Conservation (phyloP, 306 rosid species). For the Psophocarpus tetragonolobus region DNA sequence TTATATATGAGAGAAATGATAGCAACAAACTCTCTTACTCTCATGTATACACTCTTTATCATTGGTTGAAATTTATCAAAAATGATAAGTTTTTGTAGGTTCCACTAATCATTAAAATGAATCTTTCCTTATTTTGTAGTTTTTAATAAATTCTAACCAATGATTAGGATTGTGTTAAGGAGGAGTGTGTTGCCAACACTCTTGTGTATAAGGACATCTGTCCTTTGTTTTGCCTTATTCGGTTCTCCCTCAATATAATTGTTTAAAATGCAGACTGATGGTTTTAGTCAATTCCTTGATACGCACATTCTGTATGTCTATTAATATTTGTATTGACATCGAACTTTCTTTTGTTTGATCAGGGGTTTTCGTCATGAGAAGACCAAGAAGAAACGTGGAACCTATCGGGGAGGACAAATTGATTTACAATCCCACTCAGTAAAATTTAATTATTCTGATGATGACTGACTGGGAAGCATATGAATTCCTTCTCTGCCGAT, state of each 20-base stretch:
- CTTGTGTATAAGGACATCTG: neutral
- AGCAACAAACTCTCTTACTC: too few species aligned
- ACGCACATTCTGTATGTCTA: neutral
- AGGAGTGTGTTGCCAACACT: too few species aligned
- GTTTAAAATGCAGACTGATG: neutral
- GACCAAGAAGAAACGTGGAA: conserved; percentile 97
- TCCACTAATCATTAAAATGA: too few species aligned
- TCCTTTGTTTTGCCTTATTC: neutral
- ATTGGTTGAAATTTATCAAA: too few species aligned
- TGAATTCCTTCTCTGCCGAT: neutral
- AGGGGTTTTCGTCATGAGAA: conserved; percentile 98
- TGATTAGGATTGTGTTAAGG: too few species aligned
- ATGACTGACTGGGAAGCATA: conserved; percentile 46
- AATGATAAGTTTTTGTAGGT: too few species aligned
- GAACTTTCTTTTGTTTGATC: neutral
- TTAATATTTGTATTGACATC: neutral
- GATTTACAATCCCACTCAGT: conserved; percentile 84
- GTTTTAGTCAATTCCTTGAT: neutral
- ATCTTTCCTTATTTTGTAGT: too few species aligned
- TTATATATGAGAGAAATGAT: too few species aligned
- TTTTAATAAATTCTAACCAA: too few species aligned
- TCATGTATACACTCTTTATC: too few species aligned
- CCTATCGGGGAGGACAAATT: conserved; percentile 84
- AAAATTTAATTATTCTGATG: conserved; percentile 83
- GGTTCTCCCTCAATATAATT: neutral